Evolutionary conservation across 2,329 filamentous ascomycete species (phyloP).

Genomic region (Nemania serpens): DNA sequence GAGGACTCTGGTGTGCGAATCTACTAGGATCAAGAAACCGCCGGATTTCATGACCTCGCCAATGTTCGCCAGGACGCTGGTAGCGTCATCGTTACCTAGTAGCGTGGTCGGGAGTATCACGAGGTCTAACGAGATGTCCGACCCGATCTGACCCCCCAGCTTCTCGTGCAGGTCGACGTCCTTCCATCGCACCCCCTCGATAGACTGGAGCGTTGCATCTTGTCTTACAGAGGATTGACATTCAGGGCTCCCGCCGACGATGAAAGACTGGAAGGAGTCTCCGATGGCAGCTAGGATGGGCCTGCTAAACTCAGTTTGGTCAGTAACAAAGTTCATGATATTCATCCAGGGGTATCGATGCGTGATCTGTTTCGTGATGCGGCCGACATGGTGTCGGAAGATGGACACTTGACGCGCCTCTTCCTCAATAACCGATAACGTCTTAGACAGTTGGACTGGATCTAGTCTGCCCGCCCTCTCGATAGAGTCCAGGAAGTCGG

Average conservation of each 20-base stretch:
- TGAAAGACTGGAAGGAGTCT: constrained; percentile 41
- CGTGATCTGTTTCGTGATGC: constrained; percentile 44
- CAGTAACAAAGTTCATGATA: constrained; percentile 45
- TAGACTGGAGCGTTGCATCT: constrained; percentile 5
- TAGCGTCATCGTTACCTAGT: constrained; percentile 35
- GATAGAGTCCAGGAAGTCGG: constrained; percentile 39
- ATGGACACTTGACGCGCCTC: constrained; percentile 40
- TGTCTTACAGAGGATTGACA: constrained; percentile 8
- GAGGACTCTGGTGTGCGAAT: constrained; percentile 19
- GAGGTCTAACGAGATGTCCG: constrained; percentile 34
- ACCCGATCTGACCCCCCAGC: constrained; percentile 19
- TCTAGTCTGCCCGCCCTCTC: constrained; percentile 32
- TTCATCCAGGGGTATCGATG: constrained; percentile 48
- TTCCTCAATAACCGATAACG: constrained; percentile 38
- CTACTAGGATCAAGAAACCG: constrained; percentile 44
- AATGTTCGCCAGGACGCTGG: constrained; percentile 35
- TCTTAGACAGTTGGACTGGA: constrained; percentile 29
- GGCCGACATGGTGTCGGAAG: constrained; percentile 43
- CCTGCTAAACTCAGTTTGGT: constrained; percentile 38
- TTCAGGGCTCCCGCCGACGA: constrained; percentile 32
- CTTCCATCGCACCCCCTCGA: constrained; percentile 14
- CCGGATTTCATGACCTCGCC: constrained; percentile 43
- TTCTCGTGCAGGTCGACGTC: constrained; percentile 33
- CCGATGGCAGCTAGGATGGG: constrained; percentile 42
- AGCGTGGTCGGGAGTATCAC: constrained; percentile 45